A percentile compares a stretch with the other conserved stretches of the same genome.
Evolutionary conservation across 305 asterid genomes (phyloP).

Genomic region (Fraxinus platypoda): DNA sequence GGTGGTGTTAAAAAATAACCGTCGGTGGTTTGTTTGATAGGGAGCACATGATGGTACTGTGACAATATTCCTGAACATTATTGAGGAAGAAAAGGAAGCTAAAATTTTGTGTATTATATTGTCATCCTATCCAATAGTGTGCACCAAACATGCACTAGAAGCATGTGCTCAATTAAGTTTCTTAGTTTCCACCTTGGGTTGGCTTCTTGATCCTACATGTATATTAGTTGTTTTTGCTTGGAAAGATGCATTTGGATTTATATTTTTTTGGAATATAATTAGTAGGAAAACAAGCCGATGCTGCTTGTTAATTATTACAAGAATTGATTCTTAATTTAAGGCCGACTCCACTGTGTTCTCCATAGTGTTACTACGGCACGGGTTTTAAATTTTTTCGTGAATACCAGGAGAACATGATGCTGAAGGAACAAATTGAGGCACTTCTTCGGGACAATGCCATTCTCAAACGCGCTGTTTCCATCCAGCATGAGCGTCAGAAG

Average conservation of each 20-base stretch:
- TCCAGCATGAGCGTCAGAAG: conserved; percentile 88
- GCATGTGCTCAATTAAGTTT: not conserved
- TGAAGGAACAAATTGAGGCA: conserved; percentile 67
- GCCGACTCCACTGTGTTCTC: not conserved
- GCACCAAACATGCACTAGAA: not conserved
- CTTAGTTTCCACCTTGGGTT: not conserved
- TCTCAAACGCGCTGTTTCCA: conserved; percentile 86
- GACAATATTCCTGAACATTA: not conserved
- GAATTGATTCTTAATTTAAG: not conserved
- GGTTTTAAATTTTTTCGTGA: not conserved
- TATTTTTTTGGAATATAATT: not conserved
- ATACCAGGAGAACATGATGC: conserved; percentile 62
- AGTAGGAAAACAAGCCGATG: not conserved
- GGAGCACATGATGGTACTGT: not conserved
- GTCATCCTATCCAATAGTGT: not conserved
- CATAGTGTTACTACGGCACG: not conserved
- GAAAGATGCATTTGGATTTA: not conserved
- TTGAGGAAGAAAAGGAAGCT: not conserved
- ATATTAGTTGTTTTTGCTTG: not conserved
- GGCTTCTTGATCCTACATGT: not conserved
- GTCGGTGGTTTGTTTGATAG: not conserved
- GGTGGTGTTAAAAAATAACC: not conserved
- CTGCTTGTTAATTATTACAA: not conserved
- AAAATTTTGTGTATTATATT: not conserved
- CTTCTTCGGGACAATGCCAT: conserved; percentile 56